Conservation (phyloP, 768 basidiomycete species). For the Roridomyces roridus region DNA sequence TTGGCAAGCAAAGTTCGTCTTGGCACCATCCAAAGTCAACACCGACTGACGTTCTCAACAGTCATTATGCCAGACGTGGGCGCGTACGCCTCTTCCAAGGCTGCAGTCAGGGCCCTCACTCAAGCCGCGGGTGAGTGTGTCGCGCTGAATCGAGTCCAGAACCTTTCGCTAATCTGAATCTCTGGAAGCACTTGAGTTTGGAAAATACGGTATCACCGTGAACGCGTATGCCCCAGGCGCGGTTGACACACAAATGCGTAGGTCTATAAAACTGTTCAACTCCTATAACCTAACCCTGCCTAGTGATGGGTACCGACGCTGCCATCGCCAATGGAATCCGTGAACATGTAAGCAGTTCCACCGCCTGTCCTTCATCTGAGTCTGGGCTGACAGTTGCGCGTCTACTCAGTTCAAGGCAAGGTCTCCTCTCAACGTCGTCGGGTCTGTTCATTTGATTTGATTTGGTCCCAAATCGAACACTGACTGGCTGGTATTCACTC, state of each 20-base stretch:
- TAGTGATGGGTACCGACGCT: too few relatives aligned
- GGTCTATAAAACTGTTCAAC: neutral
- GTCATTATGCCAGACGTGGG: conserved; percentile 16
- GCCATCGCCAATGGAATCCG: too few relatives aligned
- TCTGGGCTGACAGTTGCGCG: too few relatives aligned
- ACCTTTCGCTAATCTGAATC: neutral
- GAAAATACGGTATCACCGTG: conserved; percentile 32
- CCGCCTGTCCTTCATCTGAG: too few relatives aligned
- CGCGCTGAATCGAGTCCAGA: too few relatives aligned
- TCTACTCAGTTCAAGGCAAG: neutral
- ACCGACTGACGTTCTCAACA: too few relatives aligned
- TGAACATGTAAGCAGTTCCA: too few relatives aligned
- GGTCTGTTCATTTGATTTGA: neutral
- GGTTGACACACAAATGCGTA: conserved; percentile 24
- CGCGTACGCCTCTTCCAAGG: conserved; percentile 47
- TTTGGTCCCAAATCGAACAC: neutral
- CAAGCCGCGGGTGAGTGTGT: conserved; percentile 42
- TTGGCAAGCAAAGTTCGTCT: conserved; percentile 42
- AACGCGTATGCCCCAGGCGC: conserved; percentile 35
- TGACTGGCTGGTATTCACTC: neutral
- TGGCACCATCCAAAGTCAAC: neutral
- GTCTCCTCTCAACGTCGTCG: conserved; percentile 1
- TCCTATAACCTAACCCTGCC: neutral
- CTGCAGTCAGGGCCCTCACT: conserved; percentile 49
- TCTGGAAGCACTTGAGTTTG: conserved; percentile 35